Evolutionary conservation across 495 filamentous ascomycete genomes (phyloP), one percentile per base, ranked within the genome.

Genomic region (Aspergillus leporis): DNA sequence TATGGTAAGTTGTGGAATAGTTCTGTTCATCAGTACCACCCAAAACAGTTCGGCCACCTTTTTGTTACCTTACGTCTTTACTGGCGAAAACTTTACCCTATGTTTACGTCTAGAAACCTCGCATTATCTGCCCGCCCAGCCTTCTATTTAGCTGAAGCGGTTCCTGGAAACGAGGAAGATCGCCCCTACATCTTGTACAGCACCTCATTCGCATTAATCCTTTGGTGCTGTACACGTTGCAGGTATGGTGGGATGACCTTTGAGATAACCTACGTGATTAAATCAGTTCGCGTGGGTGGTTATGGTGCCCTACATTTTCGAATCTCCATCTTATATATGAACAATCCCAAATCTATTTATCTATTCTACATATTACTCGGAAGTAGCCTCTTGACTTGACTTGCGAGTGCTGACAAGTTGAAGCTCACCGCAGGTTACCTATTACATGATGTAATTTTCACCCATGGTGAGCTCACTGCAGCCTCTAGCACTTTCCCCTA

Each of bases 111-210:
- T 16, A 28, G 51, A 52, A 59, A 87, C 90, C 89, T 93, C 91
- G 81, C 81, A 89, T 40, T 91, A 90, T 89, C 93, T 97, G 92
- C 93, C 91, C 93, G 92, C 85, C 84, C 90, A 92, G 92, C 82
- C 83, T 74, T 72, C 55, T 72, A 66, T 41, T 75, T 86, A 86
- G 82, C 90, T 93, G 90, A 86, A 83, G 86, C 91, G 92, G 91
- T 96, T 96, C 92, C 92, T 96, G 90, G 83, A 91, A 87, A 78
- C 81, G 92, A 96, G 93, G 93, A 82, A 97, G 90, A 97, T 88
- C 81, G 87, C 89, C 91, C 89, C 85, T 87, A 83, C 84, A 85
- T 82, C 82, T 76, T 81, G 79, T 75, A 71, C 82, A 82, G 82
- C 73, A 61, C 79, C 84, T 81, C 43, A 47, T 47, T 74, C 86